phyloP scores from a whole-genome alignment of 1,139 yeast genomes.

The Magnusiomyces fungicola region DNA sequence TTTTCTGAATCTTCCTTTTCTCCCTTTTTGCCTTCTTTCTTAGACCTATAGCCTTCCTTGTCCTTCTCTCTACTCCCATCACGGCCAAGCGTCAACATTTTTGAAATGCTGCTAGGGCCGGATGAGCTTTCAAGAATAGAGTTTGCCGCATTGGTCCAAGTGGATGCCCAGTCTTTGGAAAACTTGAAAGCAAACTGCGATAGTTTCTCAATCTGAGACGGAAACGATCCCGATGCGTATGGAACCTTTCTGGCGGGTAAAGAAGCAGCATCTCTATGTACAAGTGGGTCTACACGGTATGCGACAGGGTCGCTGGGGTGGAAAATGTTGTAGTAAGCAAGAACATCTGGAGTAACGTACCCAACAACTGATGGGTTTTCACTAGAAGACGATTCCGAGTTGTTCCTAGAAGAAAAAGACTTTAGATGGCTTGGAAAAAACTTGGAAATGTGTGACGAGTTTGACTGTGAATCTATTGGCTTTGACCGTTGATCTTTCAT shows the following conservation, averaged over 20 bases:
- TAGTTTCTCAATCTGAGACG: slow-evolving; percentile 37
- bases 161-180: slow-evolving; percentile 41
- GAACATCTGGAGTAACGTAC: slow-evolving; percentile 32
- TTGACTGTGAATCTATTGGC: background rate
- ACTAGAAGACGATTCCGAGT: background rate
- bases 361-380: background rate
- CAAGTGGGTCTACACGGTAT: slow-evolving; percentile 76
- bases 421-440: background rate
- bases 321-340: slow-evolving; percentile 64
- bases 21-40: slow-evolving; percentile 10
- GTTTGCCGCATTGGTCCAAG: slow-evolving; percentile 27
- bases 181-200: slow-evolving; percentile 39
- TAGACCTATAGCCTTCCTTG: slow-evolving; percentile 5
- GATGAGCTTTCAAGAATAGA: background rate
- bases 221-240: slow-evolving; percentile 44
- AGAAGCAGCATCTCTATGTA: slow-evolving; percentile 47
- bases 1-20: background rate
- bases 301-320: slow-evolving; percentile 90
- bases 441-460: background rate
- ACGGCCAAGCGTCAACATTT: background rate
- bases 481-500: background rate
- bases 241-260: slow-evolving; percentile 57
- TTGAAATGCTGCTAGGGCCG: background rate
- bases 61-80: slow-evolving; percentile 15
- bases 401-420: too few relatives aligned